A percentile compares a stretch with the other conserved stretches of the same genome.
phyloP scores from a whole-genome alignment of 1,284 basidiomycete genomes.

The Apiotrichum laibachii region DNA sequence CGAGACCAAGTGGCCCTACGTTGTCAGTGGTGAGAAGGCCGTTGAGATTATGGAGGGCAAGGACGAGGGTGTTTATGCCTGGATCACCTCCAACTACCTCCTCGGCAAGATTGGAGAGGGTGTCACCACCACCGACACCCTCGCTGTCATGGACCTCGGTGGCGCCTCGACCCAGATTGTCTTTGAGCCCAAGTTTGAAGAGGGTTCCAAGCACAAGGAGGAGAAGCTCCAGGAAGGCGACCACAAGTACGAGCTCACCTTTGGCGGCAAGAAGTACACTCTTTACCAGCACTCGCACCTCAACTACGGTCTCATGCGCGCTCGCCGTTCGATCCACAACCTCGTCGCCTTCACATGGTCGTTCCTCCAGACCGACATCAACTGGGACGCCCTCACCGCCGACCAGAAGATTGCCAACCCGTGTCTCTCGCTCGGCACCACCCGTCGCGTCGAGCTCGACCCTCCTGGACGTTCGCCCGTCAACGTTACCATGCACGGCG shows the following conservation, averaged over 20 bases:
- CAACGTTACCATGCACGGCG: constrained; percentile 78
- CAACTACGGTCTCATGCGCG: constrained; percentile 92
- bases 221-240: constrained; percentile 74
- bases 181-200: constrained; percentile 74
- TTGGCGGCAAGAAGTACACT: constrained; percentile 67
- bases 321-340: constrained; percentile 78
- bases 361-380: constrained; percentile 49
- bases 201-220: constrained; percentile 32
- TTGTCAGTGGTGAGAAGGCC: constrained; percentile 59
- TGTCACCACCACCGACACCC: constrained; percentile 59
- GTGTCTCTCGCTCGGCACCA: constrained; percentile 71
- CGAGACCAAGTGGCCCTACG: constrained; percentile 69
- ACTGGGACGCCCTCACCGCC: constrained; percentile 53
- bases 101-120: constrained; percentile 67
- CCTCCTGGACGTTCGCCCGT: constrained; percentile 57
- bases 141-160: constrained; percentile 92
- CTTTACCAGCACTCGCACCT: constrained; percentile 95
- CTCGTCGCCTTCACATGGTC: constrained; percentile 82
- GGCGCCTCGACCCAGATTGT: constrained; percentile 98
- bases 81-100: constrained; percentile 97
- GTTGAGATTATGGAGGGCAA: constrained; percentile 93
- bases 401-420: constrained; percentile 63
- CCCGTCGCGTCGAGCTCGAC: constrained; percentile 66
- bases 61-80: constrained; percentile 95
- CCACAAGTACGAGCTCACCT: constrained; percentile 84